Evolutionary conservation across 208 protist species (phyloP).

Genomic region (Wallacemonas rigidus): DNA sequence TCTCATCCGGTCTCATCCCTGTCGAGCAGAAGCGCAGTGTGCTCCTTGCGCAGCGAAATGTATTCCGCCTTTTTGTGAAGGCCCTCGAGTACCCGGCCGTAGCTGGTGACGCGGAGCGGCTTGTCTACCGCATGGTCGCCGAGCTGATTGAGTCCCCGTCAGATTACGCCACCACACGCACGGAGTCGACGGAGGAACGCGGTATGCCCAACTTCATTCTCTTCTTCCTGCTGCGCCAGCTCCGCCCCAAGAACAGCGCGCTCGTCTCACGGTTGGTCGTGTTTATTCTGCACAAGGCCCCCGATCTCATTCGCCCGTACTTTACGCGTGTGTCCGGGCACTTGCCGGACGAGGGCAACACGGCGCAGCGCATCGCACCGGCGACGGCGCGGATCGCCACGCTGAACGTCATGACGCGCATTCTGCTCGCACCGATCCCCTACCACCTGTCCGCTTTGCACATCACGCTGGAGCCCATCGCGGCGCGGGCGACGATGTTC

Average conservation of each 20-base stretch:
- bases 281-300: slow-evolving; percentile 74
- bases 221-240: slow-evolving; percentile 84
- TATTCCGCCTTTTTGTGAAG: slow-evolving; percentile 82
- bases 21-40: slow-evolving; percentile 57
- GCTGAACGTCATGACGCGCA: slow-evolving; percentile 84
- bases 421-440: slow-evolving; percentile 77
- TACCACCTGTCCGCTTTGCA: slow-evolving; percentile 69
- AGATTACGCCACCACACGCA: slow-evolving; percentile 76
- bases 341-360: slow-evolving; percentile 65
- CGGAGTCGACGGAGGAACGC: slow-evolving; percentile 68
- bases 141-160: slow-evolving; percentile 78
- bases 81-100: slow-evolving; percentile 69
- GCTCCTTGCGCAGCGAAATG: slow-evolving; percentile 78
- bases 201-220: slow-evolving; percentile 92
- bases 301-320: slow-evolving; percentile 89
- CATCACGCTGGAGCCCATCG: slow-evolving; percentile 55
- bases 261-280: slow-evolving; percentile 61
- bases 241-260: slow-evolving; percentile 70
- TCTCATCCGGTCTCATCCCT: slow-evolving; percentile 47
- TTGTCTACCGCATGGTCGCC: slow-evolving; percentile 66
- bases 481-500: slow-evolving; percentile 68
- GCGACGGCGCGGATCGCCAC: slow-evolving; percentile 69
- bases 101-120: slow-evolving; percentile 54
- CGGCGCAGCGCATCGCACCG: slow-evolving; percentile 40
- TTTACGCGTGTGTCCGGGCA: slow-evolving; percentile 81